A percentile compares a stretch with the other conserved stretches of the same genome.
These are phyloP conservation scores for Trichoderma harzianum DNA, from an alignment of 2,329 filamentous ascomycete species.

Conservation along the genomic window DNA sequence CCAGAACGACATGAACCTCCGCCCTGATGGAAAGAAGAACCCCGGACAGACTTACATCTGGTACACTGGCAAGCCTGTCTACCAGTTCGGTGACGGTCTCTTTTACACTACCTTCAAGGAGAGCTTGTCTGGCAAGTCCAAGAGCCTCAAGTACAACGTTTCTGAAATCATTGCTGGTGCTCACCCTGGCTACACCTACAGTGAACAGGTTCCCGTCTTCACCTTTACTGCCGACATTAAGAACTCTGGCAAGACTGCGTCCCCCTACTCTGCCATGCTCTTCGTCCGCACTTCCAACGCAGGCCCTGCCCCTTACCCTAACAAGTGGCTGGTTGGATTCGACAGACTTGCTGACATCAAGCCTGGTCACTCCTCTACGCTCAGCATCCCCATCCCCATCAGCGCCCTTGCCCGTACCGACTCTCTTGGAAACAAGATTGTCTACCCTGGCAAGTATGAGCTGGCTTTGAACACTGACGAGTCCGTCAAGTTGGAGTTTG, in stretches of 20 bases:
- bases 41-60: slow-evolving; percentile 57
- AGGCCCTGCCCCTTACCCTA: slow-evolving; percentile 49
- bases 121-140: background rate
- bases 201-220: background rate
- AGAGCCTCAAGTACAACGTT: slow-evolving; percentile 13
- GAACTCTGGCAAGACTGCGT: slow-evolving; percentile 45
- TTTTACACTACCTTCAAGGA: slow-evolving; percentile 54
- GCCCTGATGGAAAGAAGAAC: slow-evolving; percentile 39
- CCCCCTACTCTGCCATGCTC: slow-evolving; percentile 51
- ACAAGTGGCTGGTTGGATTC: slow-evolving; percentile 52
- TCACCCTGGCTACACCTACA: slow-evolving; percentile 14
- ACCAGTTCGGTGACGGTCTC: slow-evolving; percentile 50
- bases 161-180: background rate
- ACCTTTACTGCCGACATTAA: slow-evolving; percentile 36
- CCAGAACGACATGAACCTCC: slow-evolving; percentile 54
- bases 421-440: slow-evolving; percentile 45
- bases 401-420: slow-evolving; percentile 49
- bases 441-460: slow-evolving; percentile 53
- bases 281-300: slow-evolving; percentile 44
- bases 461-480: slow-evolving; percentile 44
- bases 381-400: slow-evolving; percentile 37
- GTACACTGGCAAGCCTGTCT: slow-evolving; percentile 48
- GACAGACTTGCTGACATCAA: slow-evolving; percentile 39
- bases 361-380: slow-evolving; percentile 29
- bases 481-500: slow-evolving; percentile 41